Conservation (phyloP, 331 rosid species). For the Phaseolus coccineus region DNA sequence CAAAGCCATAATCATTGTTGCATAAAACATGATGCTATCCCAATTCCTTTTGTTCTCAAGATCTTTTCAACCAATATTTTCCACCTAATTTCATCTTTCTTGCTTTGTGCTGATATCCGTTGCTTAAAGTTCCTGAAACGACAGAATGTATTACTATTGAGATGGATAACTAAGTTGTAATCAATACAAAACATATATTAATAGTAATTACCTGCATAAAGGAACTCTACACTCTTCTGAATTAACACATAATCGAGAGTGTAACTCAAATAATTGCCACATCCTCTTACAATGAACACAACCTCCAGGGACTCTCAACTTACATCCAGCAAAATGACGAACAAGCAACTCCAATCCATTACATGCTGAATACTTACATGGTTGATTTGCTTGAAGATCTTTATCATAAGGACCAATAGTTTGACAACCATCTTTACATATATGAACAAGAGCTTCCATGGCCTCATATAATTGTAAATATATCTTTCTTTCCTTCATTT, state of each 20-base stretch:
- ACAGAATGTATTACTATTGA: constrained; percentile 4
- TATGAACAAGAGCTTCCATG: constrained; percentile 98
- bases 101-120: constrained; percentile 66
- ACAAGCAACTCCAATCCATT: constrained; percentile 85
- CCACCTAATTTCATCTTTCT: constrained; percentile 91
- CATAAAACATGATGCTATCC: constrained; percentile 58
- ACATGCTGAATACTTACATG: constrained; percentile 77
- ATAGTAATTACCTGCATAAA: constrained; percentile 71
- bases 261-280: constrained; percentile 93
- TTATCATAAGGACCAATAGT: constrained; percentile 90
- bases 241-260: constrained; percentile 81
- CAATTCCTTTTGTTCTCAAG: constrained; percentile 67
- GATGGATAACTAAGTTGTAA: constrained; percentile 1
- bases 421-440: constrained; percentile 87
- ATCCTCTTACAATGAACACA: constrained; percentile 89
- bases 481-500: constrained; percentile 63
- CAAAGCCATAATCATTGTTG: constrained; percentile 24
- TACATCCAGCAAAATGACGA: constrained; percentile 93
- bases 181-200: neutral
- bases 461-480: constrained; percentile 84
- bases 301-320: constrained; percentile 84
- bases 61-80: constrained; percentile 72
- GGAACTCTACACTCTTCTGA: constrained; percentile 75
- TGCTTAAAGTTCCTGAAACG: constrained; percentile 84
- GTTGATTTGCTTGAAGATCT: constrained; percentile 74